A percentile compares a stretch with the other conserved stretches of the same genome.
Conservation (phyloP, 2,329 filamentous ascomycete species). For the Apiospora hydei region DNA sequence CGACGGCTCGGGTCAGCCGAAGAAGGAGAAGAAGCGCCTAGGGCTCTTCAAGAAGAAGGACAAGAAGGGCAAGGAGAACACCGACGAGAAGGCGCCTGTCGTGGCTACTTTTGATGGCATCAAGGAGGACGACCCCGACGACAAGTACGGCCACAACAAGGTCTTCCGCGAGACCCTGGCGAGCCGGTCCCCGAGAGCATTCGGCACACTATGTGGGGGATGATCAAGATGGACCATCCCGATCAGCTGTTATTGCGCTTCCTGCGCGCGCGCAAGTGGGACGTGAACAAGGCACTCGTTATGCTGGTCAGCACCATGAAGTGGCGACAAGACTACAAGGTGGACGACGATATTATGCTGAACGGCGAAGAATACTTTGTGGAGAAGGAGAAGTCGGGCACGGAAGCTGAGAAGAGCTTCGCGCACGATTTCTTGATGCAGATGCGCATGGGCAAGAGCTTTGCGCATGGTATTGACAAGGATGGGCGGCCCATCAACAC, state of each 20-base stretch:
- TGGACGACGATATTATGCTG: constrained; percentile 87
- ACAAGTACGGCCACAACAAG: constrained; percentile 93
- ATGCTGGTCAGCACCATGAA: constrained; percentile 96
- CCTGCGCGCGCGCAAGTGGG: constrained; percentile 91
- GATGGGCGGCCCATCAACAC: constrained; percentile 85
- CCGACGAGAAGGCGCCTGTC: constrained; percentile 45
- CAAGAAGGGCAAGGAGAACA: constrained; percentile 62
- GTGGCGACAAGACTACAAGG: constrained; percentile 87
- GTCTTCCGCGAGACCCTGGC: constrained; percentile 84
- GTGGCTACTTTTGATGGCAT: constrained; percentile 47
- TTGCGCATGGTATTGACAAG: constrained; percentile 86
- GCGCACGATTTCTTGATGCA: constrained; percentile 83
- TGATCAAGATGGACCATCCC: constrained; percentile 95
- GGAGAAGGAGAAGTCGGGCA: constrained; percentile 27
- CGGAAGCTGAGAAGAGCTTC: constrained; percentile 68
- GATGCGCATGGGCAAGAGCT: constrained; percentile 90
- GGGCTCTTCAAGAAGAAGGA: constrained; percentile 71
- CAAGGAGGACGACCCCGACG: constrained; percentile 67
- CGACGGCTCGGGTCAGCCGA: constrained; percentile 62
- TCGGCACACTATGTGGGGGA: constrained; percentile 83
- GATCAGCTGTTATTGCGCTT: constrained; percentile 85
- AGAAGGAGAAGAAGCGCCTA: constrained; percentile 71
- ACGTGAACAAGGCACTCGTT: constrained; percentile 88
- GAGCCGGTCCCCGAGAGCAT: constrained; percentile 78
- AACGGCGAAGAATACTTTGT: constrained; percentile 70